Evolutionary conservation across 331 rosid genomes (phyloP).

Genomic region (Stylosanthes scabra): DNA sequence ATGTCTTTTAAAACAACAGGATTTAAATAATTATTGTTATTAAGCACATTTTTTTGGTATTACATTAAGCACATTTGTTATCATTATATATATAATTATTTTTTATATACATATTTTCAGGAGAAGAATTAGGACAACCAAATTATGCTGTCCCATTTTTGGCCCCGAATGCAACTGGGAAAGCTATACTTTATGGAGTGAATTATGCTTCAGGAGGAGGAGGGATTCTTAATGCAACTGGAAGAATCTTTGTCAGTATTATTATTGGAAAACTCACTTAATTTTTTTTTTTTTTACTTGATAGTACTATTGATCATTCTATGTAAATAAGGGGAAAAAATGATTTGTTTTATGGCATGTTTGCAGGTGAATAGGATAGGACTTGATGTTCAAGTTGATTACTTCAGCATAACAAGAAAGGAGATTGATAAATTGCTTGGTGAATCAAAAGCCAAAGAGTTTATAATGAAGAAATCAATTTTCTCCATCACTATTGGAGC

Average conservation of each 20-base stretch:
- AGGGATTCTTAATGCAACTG: slow-evolving; percentile 90
- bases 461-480: slow-evolving; percentile 65
- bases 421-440: slow-evolving; percentile 70
- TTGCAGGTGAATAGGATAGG: slow-evolving; percentile 86
- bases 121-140: slow-evolving; percentile 86
- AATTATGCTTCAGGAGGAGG: slow-evolving; percentile 99
- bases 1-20: too few relatives aligned
- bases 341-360: not conserved
- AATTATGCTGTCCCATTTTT: slow-evolving; percentile 78
- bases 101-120: slow-evolving; percentile 38
- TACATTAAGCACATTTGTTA: not conserved
- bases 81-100: too few relatives aligned
- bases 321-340: not conserved
- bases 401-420: slow-evolving; percentile 77
- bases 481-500: slow-evolving; percentile 80
- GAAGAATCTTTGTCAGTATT: slow-evolving; percentile 85
- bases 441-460: slow-evolving; percentile 62
- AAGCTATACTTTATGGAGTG: slow-evolving; percentile 70
- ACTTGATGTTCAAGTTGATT: slow-evolving; percentile 90
- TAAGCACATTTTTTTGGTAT: too few relatives aligned
- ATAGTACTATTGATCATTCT: not conserved
- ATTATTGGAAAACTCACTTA: not conserved
- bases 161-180: slow-evolving; percentile 78
- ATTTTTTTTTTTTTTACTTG: not conserved
- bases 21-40: too few relatives aligned